A percentile compares a stretch with the other conserved stretches of the same genome.
phyloP scores from a whole-genome alignment of 257 asterid species.

The Jasminum sambac region DNA sequence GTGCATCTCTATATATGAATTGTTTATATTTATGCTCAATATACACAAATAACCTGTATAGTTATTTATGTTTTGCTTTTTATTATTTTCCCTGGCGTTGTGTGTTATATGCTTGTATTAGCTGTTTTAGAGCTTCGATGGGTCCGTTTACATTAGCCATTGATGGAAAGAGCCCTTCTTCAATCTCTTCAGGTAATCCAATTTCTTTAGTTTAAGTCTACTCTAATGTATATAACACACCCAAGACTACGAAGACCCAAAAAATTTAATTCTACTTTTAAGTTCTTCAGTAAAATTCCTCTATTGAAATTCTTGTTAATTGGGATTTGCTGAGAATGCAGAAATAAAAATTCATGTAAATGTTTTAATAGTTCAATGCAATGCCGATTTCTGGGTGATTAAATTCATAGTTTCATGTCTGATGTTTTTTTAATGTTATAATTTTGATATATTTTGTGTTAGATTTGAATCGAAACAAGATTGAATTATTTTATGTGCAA shows the following conservation, averaged over 20 bases:
- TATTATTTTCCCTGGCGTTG: neutral
- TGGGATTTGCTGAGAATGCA: neutral
- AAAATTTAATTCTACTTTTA: neutral
- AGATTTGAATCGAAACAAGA: neutral
- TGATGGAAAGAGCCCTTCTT: constrained; percentile 50
- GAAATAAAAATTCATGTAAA: neutral
- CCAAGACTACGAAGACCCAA: neutral
- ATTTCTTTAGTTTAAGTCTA: neutral
- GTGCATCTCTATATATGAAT: neutral
- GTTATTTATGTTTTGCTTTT: neutral
- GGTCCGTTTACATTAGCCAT: constrained; percentile 66
- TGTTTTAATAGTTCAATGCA: neutral
- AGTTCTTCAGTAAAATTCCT: neutral
- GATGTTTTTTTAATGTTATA: neutral
- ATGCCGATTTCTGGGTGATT: neutral
- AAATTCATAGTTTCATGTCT: neutral
- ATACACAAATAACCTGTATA: neutral
- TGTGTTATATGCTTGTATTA: neutral
- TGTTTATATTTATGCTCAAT: neutral
- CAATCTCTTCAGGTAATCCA: constrained; percentile 37
- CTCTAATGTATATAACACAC: neutral
- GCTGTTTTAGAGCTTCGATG: constrained; percentile 36
- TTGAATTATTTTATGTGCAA: neutral
- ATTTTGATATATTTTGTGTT: neutral
- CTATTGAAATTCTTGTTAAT: neutral